Evolutionary conservation across 495 filamentous ascomycete genomes (phyloP).

Genomic region (Podospora comata): DNA sequence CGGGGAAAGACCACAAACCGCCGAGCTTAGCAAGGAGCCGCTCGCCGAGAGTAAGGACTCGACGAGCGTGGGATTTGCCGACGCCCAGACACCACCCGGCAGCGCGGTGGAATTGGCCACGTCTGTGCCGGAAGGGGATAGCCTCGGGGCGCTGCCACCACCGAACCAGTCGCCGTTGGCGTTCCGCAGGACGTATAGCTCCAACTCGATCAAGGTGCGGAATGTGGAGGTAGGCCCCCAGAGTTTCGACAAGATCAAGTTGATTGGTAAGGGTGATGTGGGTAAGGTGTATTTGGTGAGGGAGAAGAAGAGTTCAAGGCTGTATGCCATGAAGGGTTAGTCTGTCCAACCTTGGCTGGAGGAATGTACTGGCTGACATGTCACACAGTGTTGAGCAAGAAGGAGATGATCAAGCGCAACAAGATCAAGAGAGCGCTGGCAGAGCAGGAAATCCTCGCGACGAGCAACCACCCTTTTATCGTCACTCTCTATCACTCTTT

Average conservation of each 20-base stretch:
- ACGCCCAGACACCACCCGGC: slow-evolving; percentile 31
- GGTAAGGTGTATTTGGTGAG: slow-evolving; percentile 97
- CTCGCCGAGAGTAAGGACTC: slow-evolving; percentile 56
- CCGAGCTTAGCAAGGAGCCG: slow-evolving; percentile 75
- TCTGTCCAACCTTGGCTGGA: neutral
- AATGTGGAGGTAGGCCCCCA: slow-evolving; percentile 93
- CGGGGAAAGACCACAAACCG: slow-evolving; percentile 71
- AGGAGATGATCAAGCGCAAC: slow-evolving; percentile 99
- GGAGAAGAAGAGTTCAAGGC: slow-evolving; percentile 90
- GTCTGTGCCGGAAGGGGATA: slow-evolving; percentile 27
- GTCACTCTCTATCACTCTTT: slow-evolving; percentile 98
- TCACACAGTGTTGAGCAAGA: slow-evolving; percentile 85
- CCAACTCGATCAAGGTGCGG: slow-evolving; percentile 96
- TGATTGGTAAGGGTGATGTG: slow-evolving; percentile 98
- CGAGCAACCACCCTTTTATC: slow-evolving; percentile 98
- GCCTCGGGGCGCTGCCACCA: slow-evolving; percentile 42
- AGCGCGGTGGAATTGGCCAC: slow-evolving; percentile 23
- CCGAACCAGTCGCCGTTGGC: slow-evolving; percentile 54
- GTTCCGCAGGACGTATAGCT: slow-evolving; percentile 95
- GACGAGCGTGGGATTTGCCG: slow-evolving; percentile 54
- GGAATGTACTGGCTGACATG: slow-evolving; percentile 33
- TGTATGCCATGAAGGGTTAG: slow-evolving; percentile 98
- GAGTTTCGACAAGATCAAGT: slow-evolving; percentile 98
- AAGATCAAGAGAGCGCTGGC: slow-evolving; percentile 98
- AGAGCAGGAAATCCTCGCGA: slow-evolving; percentile 96